These are phyloP conservation scores for Tylopilus vinaceipallidus DNA, from an alignment of 768 basidiomycete species.

Conservation along the genomic window DNA sequence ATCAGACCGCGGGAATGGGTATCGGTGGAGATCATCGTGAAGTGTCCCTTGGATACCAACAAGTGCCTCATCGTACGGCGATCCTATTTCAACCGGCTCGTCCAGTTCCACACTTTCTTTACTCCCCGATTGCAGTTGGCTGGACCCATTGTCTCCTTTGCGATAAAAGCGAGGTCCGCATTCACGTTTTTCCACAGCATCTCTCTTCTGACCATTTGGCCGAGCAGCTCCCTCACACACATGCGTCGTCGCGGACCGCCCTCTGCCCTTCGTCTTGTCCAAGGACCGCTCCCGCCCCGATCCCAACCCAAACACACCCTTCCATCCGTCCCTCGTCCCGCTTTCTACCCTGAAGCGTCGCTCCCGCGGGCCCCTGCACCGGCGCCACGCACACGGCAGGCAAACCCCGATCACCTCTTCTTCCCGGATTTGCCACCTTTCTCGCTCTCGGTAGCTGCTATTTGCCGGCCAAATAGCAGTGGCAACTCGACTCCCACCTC, in stretches of 20 bases:
- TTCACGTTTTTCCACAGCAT: too few species aligned
- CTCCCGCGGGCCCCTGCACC: slow-evolving; percentile 23
- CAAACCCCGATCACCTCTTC: slow-evolving; percentile 2
- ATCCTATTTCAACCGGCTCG: not conserved
- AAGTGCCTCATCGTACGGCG: too few species aligned
- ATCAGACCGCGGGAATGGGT: too few species aligned
- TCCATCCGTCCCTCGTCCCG: slow-evolving; percentile 63
- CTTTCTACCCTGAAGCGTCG: slow-evolving; percentile 37
- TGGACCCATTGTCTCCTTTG: not conserved
- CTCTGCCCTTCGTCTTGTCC: slow-evolving; percentile 56
- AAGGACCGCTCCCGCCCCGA: slow-evolving; percentile 62
- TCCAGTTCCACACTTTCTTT: not conserved
- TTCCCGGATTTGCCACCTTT: slow-evolving; percentile 27
- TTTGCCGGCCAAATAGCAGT: slow-evolving; percentile 16
- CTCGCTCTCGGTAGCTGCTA: slow-evolving; percentile 18
- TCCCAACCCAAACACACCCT: slow-evolving; percentile 61
- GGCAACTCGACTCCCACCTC: slow-evolving; percentile 10
- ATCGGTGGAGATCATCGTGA: too few species aligned
- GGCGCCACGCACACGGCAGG: slow-evolving; percentile 14
- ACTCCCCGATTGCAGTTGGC: too few species aligned
- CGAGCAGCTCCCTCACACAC: slow-evolving; percentile 2
- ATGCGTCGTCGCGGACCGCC: slow-evolving; percentile 75
- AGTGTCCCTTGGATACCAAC: too few species aligned
- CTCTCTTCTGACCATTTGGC: not conserved
- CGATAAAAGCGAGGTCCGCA: slow-evolving; percentile 3